phyloP scores from a whole-genome alignment of 78 protist species.

The Cavenderia fasciculata region DNA sequence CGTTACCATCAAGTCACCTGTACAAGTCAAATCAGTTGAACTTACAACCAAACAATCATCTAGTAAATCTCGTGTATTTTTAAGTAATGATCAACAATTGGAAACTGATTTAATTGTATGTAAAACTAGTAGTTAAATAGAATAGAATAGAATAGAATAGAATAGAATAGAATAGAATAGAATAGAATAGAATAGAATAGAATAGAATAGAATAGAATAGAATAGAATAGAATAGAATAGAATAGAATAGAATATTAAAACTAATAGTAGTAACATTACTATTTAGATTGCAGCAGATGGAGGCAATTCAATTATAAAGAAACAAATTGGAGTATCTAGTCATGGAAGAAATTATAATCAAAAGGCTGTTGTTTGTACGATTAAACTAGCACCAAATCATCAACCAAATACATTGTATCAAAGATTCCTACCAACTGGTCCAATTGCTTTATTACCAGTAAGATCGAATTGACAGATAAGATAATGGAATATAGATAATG shows the following conservation, averaged over 20 bases:
- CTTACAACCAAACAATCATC: neutral
- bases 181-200: neutral
- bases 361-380: constrained; percentile 76
- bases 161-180: neutral
- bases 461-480: neutral
- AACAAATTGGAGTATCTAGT: constrained; percentile 8
- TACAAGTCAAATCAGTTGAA: constrained; percentile 15
- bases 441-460: constrained; percentile 83
- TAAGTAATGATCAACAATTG: constrained; percentile 8
- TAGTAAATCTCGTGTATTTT: neutral
- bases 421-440: constrained; percentile 83
- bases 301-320: constrained; percentile 65
- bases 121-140: neutral
- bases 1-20: neutral
- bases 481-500: neutral
- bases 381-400: constrained; percentile 5
- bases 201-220: neutral
- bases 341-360: constrained; percentile 69
- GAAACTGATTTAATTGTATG: constrained; percentile 14
- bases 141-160: no score
- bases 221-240: neutral
- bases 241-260: neutral
- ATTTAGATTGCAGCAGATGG: constrained; percentile 62
- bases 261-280: neutral
- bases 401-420: constrained; percentile 58